Conservation (phyloP, 495 filamentous ascomycete species). For the Xylaria venustula region DNA sequence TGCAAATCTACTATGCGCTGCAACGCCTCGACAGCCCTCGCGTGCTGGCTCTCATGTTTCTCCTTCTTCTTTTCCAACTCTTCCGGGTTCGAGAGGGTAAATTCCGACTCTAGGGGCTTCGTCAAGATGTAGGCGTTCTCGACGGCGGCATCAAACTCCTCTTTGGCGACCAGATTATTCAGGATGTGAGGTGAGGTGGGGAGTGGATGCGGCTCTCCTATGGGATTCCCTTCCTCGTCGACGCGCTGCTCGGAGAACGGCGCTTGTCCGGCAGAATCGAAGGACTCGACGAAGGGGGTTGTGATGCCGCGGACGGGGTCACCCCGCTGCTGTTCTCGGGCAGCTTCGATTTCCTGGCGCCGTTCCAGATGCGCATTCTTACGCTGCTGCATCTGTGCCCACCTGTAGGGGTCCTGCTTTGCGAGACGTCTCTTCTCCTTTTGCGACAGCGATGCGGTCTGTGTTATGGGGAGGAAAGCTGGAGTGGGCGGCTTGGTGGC, state of each 20-base stretch:
- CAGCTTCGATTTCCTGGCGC: conserved; percentile 60
- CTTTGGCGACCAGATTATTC: conserved; percentile 70
- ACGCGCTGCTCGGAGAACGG: conserved; percentile 30
- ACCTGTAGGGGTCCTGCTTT: conserved; percentile 63
- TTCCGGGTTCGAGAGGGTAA: conserved; percentile 42
- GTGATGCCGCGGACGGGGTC: conserved; percentile 74
- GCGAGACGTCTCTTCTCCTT: conserved; percentile 47
- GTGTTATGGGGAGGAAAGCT: conserved; percentile 45
- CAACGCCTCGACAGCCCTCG: conserved; percentile 63
- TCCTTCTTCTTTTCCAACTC: conserved; percentile 36
- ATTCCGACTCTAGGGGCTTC: conserved; percentile 46
- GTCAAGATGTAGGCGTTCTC: conserved; percentile 62
- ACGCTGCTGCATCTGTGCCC: conserved; percentile 72
- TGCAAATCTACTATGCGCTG: conserved; percentile 70
- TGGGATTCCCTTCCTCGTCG: conserved; percentile 35
- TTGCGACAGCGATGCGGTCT: conserved; percentile 47
- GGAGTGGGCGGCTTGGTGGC: conserved; percentile 30
- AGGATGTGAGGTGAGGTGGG: conserved; percentile 52
- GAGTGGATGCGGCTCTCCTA: conserved; percentile 32
- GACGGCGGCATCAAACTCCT: conserved; percentile 64
- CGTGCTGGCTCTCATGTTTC: conserved; percentile 45
- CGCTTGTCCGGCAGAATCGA: conserved; percentile 59
- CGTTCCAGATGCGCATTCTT: conserved; percentile 77
- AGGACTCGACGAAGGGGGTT: conserved; percentile 81
- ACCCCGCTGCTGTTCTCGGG: conserved; percentile 61